Conservation (phyloP, 2,329 filamentous ascomycete species). For the Diaporthe amygdali region DNA sequence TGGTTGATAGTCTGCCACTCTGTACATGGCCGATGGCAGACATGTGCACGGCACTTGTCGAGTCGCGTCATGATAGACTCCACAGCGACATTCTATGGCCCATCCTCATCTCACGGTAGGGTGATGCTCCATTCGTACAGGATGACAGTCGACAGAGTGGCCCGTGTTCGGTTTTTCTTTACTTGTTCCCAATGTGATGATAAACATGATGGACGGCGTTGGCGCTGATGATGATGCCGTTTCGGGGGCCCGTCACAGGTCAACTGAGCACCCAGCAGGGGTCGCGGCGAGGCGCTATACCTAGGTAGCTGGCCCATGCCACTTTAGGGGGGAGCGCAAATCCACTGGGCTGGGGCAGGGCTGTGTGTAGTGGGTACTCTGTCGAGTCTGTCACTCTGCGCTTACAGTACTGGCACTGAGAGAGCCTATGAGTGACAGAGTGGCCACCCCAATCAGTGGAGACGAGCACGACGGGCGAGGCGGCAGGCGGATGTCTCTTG, state of each 20-base stretch:
- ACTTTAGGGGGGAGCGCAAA: background rate
- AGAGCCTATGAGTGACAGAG: background rate
- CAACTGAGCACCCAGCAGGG: constrained; percentile 3
- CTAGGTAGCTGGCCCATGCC: background rate
- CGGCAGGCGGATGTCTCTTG: background rate
- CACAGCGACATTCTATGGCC: background rate
- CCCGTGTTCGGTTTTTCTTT: too few relatives aligned
- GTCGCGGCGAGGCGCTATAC: background rate
- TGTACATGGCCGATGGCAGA: background rate
- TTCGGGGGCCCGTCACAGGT: constrained; percentile 5
- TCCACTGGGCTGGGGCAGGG: constrained; percentile 11
- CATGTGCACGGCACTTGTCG: background rate
- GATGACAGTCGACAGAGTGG: background rate
- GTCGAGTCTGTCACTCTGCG: too few relatives aligned
- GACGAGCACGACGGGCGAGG: background rate
- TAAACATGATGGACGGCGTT: background rate
- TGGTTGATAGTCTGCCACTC: background rate
- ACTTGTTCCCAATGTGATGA: background rate
- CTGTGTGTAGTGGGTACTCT: constrained; percentile 2
- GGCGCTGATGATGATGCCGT: background rate
- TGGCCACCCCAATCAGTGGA: background rate
- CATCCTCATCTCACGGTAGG: background rate
- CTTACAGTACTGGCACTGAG: too few relatives aligned
- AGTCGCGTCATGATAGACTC: background rate
- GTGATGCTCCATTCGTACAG: background rate